Conservation (phyloP, 2,329 filamentous ascomycete species). For the Akanthomyces uredinophilus region DNA sequence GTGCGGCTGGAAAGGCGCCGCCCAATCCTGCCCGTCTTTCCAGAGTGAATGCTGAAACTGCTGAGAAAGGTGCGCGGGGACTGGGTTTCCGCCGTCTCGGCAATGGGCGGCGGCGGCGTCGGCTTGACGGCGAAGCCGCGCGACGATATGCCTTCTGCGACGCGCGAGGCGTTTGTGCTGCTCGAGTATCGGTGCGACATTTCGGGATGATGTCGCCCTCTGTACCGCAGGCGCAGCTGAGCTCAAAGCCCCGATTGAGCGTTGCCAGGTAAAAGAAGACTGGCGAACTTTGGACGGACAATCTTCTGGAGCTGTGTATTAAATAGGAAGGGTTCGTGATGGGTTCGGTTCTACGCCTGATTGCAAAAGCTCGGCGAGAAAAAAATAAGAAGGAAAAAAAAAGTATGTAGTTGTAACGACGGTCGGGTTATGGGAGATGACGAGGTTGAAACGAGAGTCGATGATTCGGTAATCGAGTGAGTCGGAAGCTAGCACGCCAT, state of each 20-base stretch:
- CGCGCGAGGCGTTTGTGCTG: constrained; percentile 10
- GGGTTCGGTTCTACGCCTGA: too few relatives aligned
- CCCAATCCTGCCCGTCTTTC: constrained; percentile 14
- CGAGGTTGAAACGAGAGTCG: neutral
- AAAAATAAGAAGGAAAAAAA: neutral
- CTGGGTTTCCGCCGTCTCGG: neutral
- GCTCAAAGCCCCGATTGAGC: neutral
- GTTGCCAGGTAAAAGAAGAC: neutral
- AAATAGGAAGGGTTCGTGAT: neutral
- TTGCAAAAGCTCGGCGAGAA: neutral
- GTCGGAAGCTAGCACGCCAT: neutral
- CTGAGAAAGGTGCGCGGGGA: neutral
- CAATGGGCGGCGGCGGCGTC: neutral
- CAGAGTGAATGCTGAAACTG: neutral
- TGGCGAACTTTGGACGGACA: neutral
- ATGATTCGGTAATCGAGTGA: constrained; percentile 3
- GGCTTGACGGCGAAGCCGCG: neutral
- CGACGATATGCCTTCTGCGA: neutral
- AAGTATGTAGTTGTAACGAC: neutral
- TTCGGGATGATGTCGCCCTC: neutral
- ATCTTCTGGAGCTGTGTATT: neutral
- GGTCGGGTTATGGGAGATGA: too few relatives aligned
- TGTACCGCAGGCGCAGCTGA: neutral
- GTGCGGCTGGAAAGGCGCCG: neutral
- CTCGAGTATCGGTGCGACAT: constrained; percentile 9